phyloP scores from a whole-genome alignment of 768 basidiomycete species.

The Lentinula lateritia region DNA sequence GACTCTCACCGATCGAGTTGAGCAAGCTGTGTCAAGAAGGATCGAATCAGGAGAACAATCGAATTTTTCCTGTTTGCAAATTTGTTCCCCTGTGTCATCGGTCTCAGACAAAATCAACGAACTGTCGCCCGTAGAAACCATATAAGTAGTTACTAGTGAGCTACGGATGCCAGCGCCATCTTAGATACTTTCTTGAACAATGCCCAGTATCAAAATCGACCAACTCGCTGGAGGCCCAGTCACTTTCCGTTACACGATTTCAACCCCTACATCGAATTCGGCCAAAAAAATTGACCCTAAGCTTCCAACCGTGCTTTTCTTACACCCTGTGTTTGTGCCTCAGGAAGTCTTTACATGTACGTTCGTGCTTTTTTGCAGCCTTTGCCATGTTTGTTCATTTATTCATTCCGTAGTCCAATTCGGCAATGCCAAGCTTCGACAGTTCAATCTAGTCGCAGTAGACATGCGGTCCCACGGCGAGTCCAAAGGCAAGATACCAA shows the following conservation, averaged over 20 bases:
- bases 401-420: constrained; percentile 25
- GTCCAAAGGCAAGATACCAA: constrained; percentile 15
- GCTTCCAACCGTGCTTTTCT: constrained; percentile 32
- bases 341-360: constrained; percentile 30
- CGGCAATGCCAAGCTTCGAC: constrained; percentile 19
- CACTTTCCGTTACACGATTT: constrained; percentile 24
- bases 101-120: not conserved
- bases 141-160: no score
- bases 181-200: no score
- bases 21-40: no score
- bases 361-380: constrained; percentile 8
- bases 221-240: not conserved
- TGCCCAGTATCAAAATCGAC: not conserved
- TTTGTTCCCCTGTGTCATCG: not conserved
- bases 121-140: constrained; percentile 13
- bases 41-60: not conserved
- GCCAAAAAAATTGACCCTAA: constrained; percentile 24
- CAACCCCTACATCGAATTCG: constrained; percentile 27
- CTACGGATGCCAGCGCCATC: no score
- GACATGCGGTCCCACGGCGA: constrained; percentile 21
- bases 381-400: not conserved
- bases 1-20: no score
- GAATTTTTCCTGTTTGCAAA: not conserved
- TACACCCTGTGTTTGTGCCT: constrained; percentile 25
- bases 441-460: constrained; percentile 24